These are phyloP conservation scores for Mollisiaceae sp. DNA, from an alignment of 2,329 filamentous ascomycete genomes.

Conservation along the genomic window DNA sequence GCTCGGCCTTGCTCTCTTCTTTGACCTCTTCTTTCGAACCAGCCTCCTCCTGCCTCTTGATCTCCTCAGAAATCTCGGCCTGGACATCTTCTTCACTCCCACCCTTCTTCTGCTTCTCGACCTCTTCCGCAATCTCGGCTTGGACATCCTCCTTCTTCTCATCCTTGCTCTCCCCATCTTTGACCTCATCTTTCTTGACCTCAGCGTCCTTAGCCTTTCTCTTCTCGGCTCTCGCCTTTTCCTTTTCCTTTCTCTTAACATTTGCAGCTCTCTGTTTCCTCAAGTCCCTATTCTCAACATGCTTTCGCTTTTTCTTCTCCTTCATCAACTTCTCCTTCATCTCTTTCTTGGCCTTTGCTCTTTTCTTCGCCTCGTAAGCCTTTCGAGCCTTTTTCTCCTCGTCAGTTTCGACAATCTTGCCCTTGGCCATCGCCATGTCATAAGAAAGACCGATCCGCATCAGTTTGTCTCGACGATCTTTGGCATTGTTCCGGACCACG, in stretches of 20 bases:
- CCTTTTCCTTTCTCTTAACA: slow-evolving; percentile 25
- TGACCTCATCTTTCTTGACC: slow-evolving; percentile 19
- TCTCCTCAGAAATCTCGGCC: background rate
- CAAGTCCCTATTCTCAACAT: slow-evolving; percentile 24
- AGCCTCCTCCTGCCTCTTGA: slow-evolving; percentile 16
- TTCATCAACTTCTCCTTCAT: slow-evolving; percentile 42
- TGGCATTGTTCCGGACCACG: slow-evolving; percentile 48
- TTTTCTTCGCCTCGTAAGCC: slow-evolving; percentile 50
- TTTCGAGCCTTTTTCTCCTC: slow-evolving; percentile 53
- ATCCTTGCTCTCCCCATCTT: slow-evolving; percentile 21
- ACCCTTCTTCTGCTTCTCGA: slow-evolving; percentile 30
- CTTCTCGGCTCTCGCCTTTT: slow-evolving; percentile 29
- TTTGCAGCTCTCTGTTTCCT: slow-evolving; percentile 22
- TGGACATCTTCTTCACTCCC: slow-evolving; percentile 17
- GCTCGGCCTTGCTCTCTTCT: background rate
- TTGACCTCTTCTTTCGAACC: slow-evolving; percentile 15
- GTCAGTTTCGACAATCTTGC: slow-evolving; percentile 53
- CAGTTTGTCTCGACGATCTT: slow-evolving; percentile 57
- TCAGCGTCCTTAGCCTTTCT: slow-evolving; percentile 32
- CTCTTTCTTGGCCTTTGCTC: slow-evolving; percentile 45
- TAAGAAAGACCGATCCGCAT: slow-evolving; percentile 64
- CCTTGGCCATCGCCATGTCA: slow-evolving; percentile 65
- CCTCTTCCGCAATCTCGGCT: slow-evolving; percentile 19
- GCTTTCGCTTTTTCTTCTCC: slow-evolving; percentile 23
- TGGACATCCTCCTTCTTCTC: slow-evolving; percentile 20